Percentiles rank a stretch among this genome's conserved stretches.
Conservation (phyloP, 1,284 basidiomycete genomes). For the Rhodotorula glutinis region DNA sequence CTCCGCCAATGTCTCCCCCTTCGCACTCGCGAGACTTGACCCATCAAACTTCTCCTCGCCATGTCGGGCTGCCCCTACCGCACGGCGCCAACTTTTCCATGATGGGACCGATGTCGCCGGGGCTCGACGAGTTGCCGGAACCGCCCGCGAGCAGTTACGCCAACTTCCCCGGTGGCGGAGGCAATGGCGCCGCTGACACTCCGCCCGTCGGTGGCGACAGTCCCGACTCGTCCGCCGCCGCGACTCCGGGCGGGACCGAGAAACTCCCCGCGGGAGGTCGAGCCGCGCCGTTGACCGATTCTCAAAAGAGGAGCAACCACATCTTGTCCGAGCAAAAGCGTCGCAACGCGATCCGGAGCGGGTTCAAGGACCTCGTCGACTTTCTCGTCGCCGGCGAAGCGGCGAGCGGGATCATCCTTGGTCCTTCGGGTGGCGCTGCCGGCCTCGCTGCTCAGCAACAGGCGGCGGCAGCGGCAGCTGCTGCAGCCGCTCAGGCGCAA, state of each 20-base stretch:
- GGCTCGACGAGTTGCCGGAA: not conserved
- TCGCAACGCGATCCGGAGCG: conserved; percentile 80
- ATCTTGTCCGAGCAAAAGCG: conserved; percentile 89
- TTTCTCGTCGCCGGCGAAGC: conserved; percentile 48
- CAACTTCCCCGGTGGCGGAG: not conserved
- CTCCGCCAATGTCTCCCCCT: too few relatives aligned
- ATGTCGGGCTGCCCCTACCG: not conserved
- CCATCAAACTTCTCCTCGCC: not conserved
- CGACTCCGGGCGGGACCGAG: not conserved
- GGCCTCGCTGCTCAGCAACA: not conserved
- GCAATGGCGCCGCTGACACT: not conserved
- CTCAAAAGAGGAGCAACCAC: conserved; percentile 83
- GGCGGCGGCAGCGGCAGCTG: not conserved
- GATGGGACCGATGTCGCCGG: not conserved
- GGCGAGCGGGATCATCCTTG: conserved; percentile 54
- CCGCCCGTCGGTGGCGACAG: not conserved
- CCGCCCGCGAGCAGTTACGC: not conserved
- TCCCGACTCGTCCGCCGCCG: not conserved
- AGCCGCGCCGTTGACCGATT: conserved; percentile 59
- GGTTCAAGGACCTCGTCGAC: conserved; percentile 55
- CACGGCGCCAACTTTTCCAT: not conserved
- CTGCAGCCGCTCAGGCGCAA: not conserved
- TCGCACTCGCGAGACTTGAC: too few relatives aligned
- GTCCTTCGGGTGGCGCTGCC: not conserved
- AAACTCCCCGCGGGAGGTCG: not conserved